Base-by-base conservation (phyloP, 495 filamentous ascomycete species). In the Xeromyces bisporus region DNA sequence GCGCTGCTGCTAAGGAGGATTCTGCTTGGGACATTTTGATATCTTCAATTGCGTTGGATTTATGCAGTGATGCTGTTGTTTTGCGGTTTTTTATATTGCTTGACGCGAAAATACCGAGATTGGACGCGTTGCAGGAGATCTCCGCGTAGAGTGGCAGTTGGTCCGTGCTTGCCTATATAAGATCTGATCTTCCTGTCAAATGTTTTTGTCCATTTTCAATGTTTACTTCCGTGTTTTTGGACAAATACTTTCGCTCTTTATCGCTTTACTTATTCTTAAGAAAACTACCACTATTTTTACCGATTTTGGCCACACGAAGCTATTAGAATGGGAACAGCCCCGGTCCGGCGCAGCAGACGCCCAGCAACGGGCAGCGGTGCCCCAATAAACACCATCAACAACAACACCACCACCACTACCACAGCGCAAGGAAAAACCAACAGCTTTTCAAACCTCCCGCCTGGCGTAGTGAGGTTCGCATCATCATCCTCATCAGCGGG, bases 1-100 rank as follows among this genome's bases (percentile, higher is more conserved):
- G 74, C 35, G 74, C 62, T 12, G 74, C 78, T 15, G 73, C 64
- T 6, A 72, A 74, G 9, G 87, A 92, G 7, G 85, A 89, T 52
- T 93, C 84, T 33, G 66, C 67, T 50, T 70, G 55, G 6, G 41
- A 51, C 61, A 66, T 66, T n/a, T n/a, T n/a, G n/a, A n/a, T n/a
- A n/a, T n/a, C n/a, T n/a, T n/a, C n/a, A n/a, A n/a, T n/a, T n/a
- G n/a, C n/a, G n/a, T n/a, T n/a, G n/a, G n/a, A n/a, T n/a, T n/a
- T n/a, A n/a, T n/a, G n/a, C n/a, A n/a, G n/a, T n/a, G n/a, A n/a
- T n/a, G n/a, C n/a, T n/a, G n/a, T n/a, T n/a, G n/a, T n/a, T n/a
- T n/a, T n/a, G n/a, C n/a, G n/a, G n/a, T n/a, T n/a, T n/a, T n/a
- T n/a, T n/a, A n/a, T n/a, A n/a, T n/a, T n/a, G n/a, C n/a, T n/a